Evolutionary conservation across 2,329 filamentous ascomycete species (phyloP).

Genomic region (Didymella lethalis): DNA sequence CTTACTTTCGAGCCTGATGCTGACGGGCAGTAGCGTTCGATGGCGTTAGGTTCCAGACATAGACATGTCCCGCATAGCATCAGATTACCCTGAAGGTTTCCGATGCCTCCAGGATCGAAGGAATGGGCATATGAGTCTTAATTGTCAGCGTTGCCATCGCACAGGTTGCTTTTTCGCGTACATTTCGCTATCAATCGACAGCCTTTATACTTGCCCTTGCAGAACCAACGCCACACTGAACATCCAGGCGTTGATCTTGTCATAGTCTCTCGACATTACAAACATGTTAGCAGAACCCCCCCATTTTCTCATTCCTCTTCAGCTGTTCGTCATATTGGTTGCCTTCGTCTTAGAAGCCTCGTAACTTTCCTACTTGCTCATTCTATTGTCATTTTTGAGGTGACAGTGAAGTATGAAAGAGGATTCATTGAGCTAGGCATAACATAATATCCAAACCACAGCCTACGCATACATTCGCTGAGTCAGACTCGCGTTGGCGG

Average conservation of each 20-base stretch:
- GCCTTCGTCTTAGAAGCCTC: constrained; percentile 6
- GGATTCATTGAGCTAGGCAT: constrained; percentile 13
- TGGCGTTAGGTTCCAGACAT: background rate
- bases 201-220: background rate
- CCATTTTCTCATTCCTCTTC: background rate
- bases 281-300: background rate
- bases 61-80: background rate
- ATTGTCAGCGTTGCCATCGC: background rate
- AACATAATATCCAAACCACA: constrained; percentile 12
- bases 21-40: background rate
- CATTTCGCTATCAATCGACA: background rate
- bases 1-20: background rate
- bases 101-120: background rate
- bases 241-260: background rate
- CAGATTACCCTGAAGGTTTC: background rate
- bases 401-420: background rate
- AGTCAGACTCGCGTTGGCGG: background rate
- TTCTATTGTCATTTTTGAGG: constrained; percentile 12
- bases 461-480: background rate
- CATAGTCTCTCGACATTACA: background rate
- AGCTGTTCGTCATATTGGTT: background rate
- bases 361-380: constrained; percentile 5
- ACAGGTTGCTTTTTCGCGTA: background rate
- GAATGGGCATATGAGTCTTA: background rate
- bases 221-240: background rate